These are phyloP conservation scores for Clonostachys solani DNA, from an alignment of 2,329 filamentous ascomycete species.

Conservation along the genomic window DNA sequence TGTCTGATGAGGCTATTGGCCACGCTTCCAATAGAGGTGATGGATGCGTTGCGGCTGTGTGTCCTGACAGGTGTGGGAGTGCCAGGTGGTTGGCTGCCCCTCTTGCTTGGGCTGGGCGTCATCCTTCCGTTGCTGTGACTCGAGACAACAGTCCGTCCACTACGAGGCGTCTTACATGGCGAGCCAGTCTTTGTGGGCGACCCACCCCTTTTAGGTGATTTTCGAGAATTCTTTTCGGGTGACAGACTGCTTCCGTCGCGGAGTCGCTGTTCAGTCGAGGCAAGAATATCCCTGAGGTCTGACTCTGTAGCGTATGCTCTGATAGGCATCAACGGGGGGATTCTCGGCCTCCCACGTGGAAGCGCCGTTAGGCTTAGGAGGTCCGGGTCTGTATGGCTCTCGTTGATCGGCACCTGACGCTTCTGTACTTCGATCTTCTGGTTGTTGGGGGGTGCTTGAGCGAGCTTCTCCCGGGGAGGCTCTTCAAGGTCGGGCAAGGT, in stretches of 20 bases:
- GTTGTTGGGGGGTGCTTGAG: neutral
- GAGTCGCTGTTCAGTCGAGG: slow-evolving; percentile 47
- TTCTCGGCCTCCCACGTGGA: neutral
- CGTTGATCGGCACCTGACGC: slow-evolving; percentile 5
- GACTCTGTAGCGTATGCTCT: slow-evolving; percentile 29
- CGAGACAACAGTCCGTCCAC: slow-evolving; percentile 5
- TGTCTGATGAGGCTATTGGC: slow-evolving; percentile 35
- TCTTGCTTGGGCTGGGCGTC: slow-evolving; percentile 20
- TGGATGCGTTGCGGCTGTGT: slow-evolving; percentile 14
- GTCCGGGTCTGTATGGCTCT: slow-evolving; percentile 12
- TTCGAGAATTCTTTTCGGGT: slow-evolving; percentile 19
- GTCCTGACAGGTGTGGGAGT: slow-evolving; percentile 8
- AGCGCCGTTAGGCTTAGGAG: slow-evolving; percentile 1
- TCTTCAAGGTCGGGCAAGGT: slow-evolving; percentile 25
- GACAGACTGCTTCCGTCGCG: slow-evolving; percentile 27
- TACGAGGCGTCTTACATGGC: slow-evolving; percentile 17
- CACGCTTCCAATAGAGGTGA: slow-evolving; percentile 24
- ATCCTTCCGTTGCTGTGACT: slow-evolving; percentile 3
- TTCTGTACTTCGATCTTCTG: slow-evolving; percentile 7
- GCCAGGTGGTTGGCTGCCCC: slow-evolving; percentile 6
- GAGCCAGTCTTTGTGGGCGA: slow-evolving; percentile 8
- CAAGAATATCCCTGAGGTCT: slow-evolving; percentile 45
- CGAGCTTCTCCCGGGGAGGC: slow-evolving; percentile 1
- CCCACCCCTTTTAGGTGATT: slow-evolving; percentile 15
- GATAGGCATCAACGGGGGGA: neutral